These are phyloP conservation scores for Pulveroboletus sp. DNA, from an alignment of 768 basidiomycete species.

Conservation along the genomic window DNA sequence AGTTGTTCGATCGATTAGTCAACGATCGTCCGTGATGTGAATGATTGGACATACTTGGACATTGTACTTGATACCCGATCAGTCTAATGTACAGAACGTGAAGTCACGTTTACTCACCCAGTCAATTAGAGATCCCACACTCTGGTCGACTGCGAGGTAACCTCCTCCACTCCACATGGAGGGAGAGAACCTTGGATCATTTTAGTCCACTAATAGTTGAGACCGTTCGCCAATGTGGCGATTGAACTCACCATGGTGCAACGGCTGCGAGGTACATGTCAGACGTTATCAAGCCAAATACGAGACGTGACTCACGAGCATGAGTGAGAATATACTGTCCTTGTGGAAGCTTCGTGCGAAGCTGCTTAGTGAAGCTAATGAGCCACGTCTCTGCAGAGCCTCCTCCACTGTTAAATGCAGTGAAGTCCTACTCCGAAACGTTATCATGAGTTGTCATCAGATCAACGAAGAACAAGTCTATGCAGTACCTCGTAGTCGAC, in stretches of 20 bases:
- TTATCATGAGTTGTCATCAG: neutral
- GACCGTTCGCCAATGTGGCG: neutral
- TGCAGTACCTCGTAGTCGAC: slow-evolving; percentile 47
- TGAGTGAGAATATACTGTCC: slow-evolving; percentile 33
- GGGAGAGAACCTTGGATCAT: slow-evolving; percentile 18
- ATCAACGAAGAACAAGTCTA: neutral
- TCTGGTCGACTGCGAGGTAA: slow-evolving; percentile 35
- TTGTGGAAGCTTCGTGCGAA: slow-evolving; percentile 31
- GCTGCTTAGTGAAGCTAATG: slow-evolving; percentile 29
- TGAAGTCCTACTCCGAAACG: slow-evolving; percentile 25
- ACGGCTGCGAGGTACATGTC: slow-evolving; percentile 10
- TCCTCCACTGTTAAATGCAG: slow-evolving; percentile 29
- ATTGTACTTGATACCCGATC: slow-evolving; percentile 26
- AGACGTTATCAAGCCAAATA: neutral
- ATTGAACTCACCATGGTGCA: slow-evolving; percentile 19
- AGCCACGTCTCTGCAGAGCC: slow-evolving; percentile 39
- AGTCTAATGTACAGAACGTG: neutral
- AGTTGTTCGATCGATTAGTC: neutral
- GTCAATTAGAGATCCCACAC: slow-evolving; percentile 42
- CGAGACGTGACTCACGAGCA: slow-evolving; percentile 27
- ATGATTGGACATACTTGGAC: slow-evolving; percentile 32
- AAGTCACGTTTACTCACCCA: slow-evolving; percentile 30
- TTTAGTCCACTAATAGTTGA: neutral
- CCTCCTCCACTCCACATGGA: slow-evolving; percentile 25
- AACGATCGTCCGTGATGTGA: neutral